Base-by-base conservation (phyloP, 1,284 basidiomycete species). In the Sanghuangporus baumii region DNA sequence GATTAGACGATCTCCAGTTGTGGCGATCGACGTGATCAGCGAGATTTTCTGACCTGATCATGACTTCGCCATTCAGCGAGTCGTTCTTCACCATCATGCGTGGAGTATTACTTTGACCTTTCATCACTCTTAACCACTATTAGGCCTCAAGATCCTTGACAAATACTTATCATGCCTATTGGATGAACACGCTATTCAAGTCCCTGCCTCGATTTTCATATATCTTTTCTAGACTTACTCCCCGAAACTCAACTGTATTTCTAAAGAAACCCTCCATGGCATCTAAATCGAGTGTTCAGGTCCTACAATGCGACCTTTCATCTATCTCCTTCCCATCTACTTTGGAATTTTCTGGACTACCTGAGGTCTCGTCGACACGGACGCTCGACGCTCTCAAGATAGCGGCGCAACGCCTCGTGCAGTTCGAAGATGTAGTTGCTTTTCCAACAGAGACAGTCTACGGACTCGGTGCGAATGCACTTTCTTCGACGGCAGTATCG, bases 371-470 rank as follows among this genome's bases (percentile, higher is more conserved):
- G 3, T 81, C 76, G 26, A 68, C 72, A 43, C 74, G 77, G 60
- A 83, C 86, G 8, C 69, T 74, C 36, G 69, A 74, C 6, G 77
- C 83, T 7, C 73, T 89, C 61, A 69, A 76, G 60, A 67, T 68
- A 26, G 87, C 87, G 3, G 73, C 81, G 6, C 74, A 76, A 60
- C 77, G 81, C 65, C 78, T 89, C 36, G 69, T 74, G 52, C 66
- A 76, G 54, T 72, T 75, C 41, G 67, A 73, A 34, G 74, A 80
- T 64, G 78, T 80, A 14, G 93, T 99, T 47, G 95, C 90, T 0
- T 94, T 99, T 70, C 96, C 97, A 0, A 98, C 97, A 36, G 97
- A 99, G 76, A 99, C 97, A 0, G 97, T 99, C 23, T 99, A 99
- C 73, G 97, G 97, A 1, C 85, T 99, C 3, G 97, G 93, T 23